These are phyloP conservation scores for Torulaspora maleeae DNA, from an alignment of 805 yeast genomes.

Conservation along the genomic window DNA sequence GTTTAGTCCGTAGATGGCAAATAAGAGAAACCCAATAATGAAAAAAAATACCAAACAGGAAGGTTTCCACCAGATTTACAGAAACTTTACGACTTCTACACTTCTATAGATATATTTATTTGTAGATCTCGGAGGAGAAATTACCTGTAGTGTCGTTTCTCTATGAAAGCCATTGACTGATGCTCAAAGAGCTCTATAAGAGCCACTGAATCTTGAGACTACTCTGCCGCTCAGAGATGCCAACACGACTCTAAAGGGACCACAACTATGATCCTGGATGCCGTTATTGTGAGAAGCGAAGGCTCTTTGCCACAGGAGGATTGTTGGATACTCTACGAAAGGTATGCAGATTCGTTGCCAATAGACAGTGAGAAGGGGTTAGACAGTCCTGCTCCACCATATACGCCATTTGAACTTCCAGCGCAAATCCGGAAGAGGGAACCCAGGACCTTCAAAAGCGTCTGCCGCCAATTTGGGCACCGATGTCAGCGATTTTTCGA, in stretches of 20 bases:
- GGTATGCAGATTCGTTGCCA: conserved; percentile 11
- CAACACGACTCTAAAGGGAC: neutral
- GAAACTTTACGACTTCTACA: no score
- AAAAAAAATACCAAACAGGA: no score
- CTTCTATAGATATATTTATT: no score
- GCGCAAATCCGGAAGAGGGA: conserved; percentile 4
- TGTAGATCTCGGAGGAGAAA: no score
- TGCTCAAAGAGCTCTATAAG: neutral
- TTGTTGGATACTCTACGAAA: conserved; percentile 12
- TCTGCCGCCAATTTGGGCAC: neutral
- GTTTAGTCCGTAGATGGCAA: neutral
- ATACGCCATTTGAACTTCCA: conserved; percentile 4
- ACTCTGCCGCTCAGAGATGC: no score
- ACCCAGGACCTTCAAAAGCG: neutral
- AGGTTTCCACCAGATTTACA: no score
- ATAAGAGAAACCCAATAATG: neutral
- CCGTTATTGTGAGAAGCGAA: conserved; percentile 8
- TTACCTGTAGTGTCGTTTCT: no score
- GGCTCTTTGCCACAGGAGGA: conserved; percentile 6
- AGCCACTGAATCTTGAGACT: neutral
- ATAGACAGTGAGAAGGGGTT: neutral
- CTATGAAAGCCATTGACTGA: no score
- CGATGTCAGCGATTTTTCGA: no score
- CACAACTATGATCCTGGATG: neutral
- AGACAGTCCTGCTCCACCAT: conserved; percentile 4